Evolutionary conservation across 2,329 filamentous ascomycete species (phyloP), one percentile per base, ranked within the genome.

Genomic region (Fusarium torreyae): DNA sequence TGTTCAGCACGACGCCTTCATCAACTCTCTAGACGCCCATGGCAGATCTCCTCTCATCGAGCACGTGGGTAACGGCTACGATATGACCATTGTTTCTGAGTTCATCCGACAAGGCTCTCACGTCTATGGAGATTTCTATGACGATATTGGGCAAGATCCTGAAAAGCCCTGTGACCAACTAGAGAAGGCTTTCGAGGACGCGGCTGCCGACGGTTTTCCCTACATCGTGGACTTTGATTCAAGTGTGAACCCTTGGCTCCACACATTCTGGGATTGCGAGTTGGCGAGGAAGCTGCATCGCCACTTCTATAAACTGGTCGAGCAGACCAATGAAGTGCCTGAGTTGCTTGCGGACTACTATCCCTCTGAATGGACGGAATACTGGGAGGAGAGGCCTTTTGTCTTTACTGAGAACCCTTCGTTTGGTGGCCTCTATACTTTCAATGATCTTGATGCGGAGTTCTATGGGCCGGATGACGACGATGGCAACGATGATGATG

Each of bases 71-170:
- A 2, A 5, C 11, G 36, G 6, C 15, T 11, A 8, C 31, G 4
- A 40, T 3, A 7, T 7, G 4, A 2, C 8, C 9, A 6, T 61
- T 2, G 11, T 20, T 1, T 22, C 33, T 6, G 33, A 50, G 24
- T 36, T 62, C 6, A 61, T 66, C 13, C 22, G 20, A 11, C 17
- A 38, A 22, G 63, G 61, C n/a, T 59, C 50, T 7, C 9, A 17
- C 1, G 17, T 49, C 5, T 43, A 15, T 3, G 10, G 26, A 5
- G 52, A 11, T 2, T 31, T 58, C n/a, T 18, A 44, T 6, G 3
- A 17, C 7, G 8, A 7, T 2, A 9, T 15, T 22, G 36, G 2
- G 7, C 3, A 28, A 14, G 11, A 17, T 3, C 15, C 14, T 6
- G 14, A 33, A 15, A 28, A 24, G 13, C 24, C 7, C 20, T 7